Evolutionary conservation across 1,284 basidiomycete genomes (phyloP).

Genomic region (Hemileia vastatrix): DNA sequence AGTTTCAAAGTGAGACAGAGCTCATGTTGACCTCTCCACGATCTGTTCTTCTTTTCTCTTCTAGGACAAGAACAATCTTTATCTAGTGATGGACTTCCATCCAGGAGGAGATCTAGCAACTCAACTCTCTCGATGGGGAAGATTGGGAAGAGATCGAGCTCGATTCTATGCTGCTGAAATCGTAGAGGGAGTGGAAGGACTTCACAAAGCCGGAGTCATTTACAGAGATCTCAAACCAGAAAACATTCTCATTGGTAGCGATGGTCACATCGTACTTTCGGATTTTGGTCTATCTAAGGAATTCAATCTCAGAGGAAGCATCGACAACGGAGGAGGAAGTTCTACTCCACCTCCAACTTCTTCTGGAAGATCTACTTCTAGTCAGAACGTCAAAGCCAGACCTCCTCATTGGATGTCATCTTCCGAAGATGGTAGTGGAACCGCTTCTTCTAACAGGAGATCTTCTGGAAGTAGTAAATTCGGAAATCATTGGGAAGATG

Average conservation of each 20-base stretch:
- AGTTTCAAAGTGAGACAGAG: too few species aligned
- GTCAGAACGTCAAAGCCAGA: slow-evolving; percentile 23
- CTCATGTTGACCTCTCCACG: background rate
- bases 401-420: slow-evolving; percentile 19
- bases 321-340: slow-evolving; percentile 12
- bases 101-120: slow-evolving; percentile 93
- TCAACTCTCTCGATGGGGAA: slow-evolving; percentile 85
- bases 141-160: slow-evolving; percentile 78
- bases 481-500: background rate
- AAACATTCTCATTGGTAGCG: slow-evolving; percentile 82
- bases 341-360: slow-evolving; percentile 26
- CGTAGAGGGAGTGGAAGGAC: slow-evolving; percentile 81
- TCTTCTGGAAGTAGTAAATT: background rate
- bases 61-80: slow-evolving; percentile 26
- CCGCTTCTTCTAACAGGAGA: background rate
- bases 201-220: slow-evolving; percentile 67
- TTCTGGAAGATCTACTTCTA: slow-evolving; percentile 33
- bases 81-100: slow-evolving; percentile 65
- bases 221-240: slow-evolving; percentile 86
- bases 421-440: slow-evolving; percentile 26
- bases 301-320: slow-evolving; percentile 35
- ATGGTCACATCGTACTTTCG: slow-evolving; percentile 88
- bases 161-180: slow-evolving; percentile 94
- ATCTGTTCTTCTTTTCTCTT: background rate
- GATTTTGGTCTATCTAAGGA: slow-evolving; percentile 85